A percentile compares a stretch with the other conserved stretches of the same genome.
Evolutionary conservation across 2,329 filamentous ascomycete genomes (phyloP).

Genomic region (Pestalotiopsis sp.): DNA sequence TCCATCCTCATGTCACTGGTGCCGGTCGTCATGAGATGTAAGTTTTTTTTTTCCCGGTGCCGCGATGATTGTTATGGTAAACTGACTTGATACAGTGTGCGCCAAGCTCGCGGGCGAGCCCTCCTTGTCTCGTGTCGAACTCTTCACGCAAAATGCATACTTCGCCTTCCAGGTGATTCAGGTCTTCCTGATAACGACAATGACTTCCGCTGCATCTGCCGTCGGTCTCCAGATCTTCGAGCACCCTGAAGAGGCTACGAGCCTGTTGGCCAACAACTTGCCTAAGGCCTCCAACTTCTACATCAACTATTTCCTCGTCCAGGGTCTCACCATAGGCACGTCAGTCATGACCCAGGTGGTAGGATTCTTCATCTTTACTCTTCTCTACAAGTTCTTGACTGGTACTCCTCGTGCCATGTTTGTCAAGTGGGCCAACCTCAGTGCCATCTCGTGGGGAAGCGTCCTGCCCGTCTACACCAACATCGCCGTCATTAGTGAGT

Average conservation of each 20-base stretch:
- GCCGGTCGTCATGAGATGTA: constrained; percentile 78
- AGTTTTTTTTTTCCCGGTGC: constrained; percentile 30
- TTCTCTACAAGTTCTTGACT: constrained; percentile 75
- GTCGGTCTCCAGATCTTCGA: constrained; percentile 65
- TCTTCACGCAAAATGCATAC: constrained; percentile 89
- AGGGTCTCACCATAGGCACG: constrained; percentile 80
- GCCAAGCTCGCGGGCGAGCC: constrained; percentile 82
- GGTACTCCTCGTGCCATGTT: constrained; percentile 82
- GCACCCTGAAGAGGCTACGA: constrained; percentile 63
- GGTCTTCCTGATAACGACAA: constrained; percentile 85
- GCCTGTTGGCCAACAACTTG: constrained; percentile 71
- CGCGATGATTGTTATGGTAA: too few relatives aligned
- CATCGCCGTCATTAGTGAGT: constrained; percentile 76
- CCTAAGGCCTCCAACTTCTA: constrained; percentile 93
- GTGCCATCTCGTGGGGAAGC: constrained; percentile 81
- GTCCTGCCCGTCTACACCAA: constrained; percentile 82
- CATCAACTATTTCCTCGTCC: constrained; percentile 91
- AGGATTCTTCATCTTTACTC: constrained; percentile 73
- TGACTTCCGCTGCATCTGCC: constrained; percentile 79
- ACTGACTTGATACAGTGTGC: constrained; percentile 53
- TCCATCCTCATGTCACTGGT: constrained; percentile 86
- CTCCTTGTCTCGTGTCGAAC: constrained; percentile 77
- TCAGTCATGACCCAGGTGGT: constrained; percentile 71
- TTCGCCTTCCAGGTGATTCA: constrained; percentile 91
- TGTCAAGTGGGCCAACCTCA: constrained; percentile 73